Evolutionary conservation across 164 flowering plant species (phyloP), one percentile per base, ranked within the genome.

Genomic region (Warburgia ugandensis): DNA sequence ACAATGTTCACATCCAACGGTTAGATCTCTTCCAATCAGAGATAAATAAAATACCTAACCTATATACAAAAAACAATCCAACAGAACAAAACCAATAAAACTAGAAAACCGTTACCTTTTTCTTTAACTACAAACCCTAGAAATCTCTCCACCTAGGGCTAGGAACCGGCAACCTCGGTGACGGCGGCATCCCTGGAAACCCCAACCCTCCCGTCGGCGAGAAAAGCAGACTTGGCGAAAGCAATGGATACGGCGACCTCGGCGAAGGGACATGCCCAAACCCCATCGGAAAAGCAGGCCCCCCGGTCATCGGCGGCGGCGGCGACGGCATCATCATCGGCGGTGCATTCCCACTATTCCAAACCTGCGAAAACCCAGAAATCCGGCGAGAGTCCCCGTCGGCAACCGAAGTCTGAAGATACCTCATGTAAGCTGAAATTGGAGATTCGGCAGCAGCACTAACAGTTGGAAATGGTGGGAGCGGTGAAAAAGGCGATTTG

Each of bases 371-470:
- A 54, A 67, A 65, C 21, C 70, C 69, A 3, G 77, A 61, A 44
- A 64, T 60, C 2, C 57, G 59, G 67, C 62, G 62, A 1, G 70
- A 53, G 12, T 61, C 75, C 39, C 26, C 11, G 60, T 16, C 40
- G 69, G 55, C 12, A 19, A 50, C 16, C 0, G 88, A 62, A 58
- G 49, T 48, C 25, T 77, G 84, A 11, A 86, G 75, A 62, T 68
- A 79, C 22, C 87, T 69, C 92, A 91, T 77, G 75, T 91, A 87
- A 22, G 96, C 89, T 1, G 98, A 79, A 61, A 91, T 79, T 7
- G 98, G 97, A 3, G 96, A 87, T 33, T 91, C 97, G 3, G 95
- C 97, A 19, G 96, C 79, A 8, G 77, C 75, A 54, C 77, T 81
- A 21, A 81, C 91, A 0, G 84, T 19, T 21, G 98, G 98, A 16